Evolutionary conservation across 352 stramenopile species (phyloP).

Genomic region (Saprolegnia diclina): DNA sequence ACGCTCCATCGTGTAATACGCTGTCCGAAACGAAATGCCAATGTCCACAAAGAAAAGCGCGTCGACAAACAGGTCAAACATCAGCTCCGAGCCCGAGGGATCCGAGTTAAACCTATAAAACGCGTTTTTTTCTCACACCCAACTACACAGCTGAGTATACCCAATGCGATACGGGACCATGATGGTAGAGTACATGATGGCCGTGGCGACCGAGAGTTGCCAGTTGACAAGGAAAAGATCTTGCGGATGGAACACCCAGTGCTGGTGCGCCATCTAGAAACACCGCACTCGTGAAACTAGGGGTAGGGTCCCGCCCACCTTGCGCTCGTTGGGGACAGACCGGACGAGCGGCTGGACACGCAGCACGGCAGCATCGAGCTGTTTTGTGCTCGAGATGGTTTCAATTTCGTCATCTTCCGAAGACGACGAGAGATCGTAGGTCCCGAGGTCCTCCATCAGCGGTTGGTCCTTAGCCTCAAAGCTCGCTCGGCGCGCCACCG

Average conservation of each 20-base stretch:
- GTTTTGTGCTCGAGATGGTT: background rate
- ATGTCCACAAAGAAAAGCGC: constrained; percentile 85
- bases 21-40: constrained; percentile 79
- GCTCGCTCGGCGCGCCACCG: background rate
- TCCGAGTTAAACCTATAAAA: constrained; percentile 6
- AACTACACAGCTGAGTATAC: constrained; percentile 36
- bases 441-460: background rate
- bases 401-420: background rate
- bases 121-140: background rate
- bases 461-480: background rate
- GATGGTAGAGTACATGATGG: constrained; percentile 86
- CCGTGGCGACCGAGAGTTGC: constrained; percentile 67
- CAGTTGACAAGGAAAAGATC: constrained; percentile 58
- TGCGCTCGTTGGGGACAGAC: background rate
- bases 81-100: constrained; percentile 34
- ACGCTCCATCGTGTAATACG: constrained; percentile 71
- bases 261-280: constrained; percentile 14
- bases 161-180: constrained; percentile 84
- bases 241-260: constrained; percentile 67
- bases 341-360: background rate
- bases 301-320: background rate
- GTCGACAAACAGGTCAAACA: constrained; percentile 76
- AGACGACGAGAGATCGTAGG: background rate
- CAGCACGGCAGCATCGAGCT: background rate
- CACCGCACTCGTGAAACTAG: background rate